Evolutionary conservation across 306 rosid species (phyloP), one percentile per base, ranked within the genome.

Genomic region (Cicer judaicum): DNA sequence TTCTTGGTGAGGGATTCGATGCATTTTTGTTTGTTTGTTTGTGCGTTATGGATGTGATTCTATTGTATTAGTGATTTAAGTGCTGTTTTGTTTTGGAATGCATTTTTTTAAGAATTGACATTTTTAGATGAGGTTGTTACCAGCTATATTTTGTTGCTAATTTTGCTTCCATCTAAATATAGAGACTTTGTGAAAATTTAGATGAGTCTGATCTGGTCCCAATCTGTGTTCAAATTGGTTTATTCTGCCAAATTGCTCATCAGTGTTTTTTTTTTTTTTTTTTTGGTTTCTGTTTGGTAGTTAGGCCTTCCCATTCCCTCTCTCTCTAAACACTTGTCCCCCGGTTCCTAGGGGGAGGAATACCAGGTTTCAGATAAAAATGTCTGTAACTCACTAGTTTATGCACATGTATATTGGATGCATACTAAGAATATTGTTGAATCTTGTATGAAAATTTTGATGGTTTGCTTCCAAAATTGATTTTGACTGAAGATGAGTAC

Each of bases 161-260:
- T 69, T 79, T 79, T 77, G 75, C 71, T 49, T 72, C 10, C 4
- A 15, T 57, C 52, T 80, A 11, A 53, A 8, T 71, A 0, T 24
- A 36, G 29, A 15, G 50, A 10, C 1, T 50, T 50, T 53, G 43
- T 71, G 10, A 18, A 50, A 50, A 47, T 16, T 66, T 73, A 41
- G 42, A 19, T 70, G 72, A 12, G 19, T 70, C 10, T 70, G 78
- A 64, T 75, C 74, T 69, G 69, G 64, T 64, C 47, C 59, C 65
- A 70, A 67, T 62, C 11, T 62, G 40, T 18, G 76, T 57, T 53
- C 42, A 19, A 41, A 48, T 74, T 54, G 29, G 12, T 18, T 54
- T 8, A 0, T 15, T 54, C 3, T 56, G 29, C 2, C 13, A 47
- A 14, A 10, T 47, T 47, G 15, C 52, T 47, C 15, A 11, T 47